phyloP scores from a whole-genome alignment of 1,284 basidiomycete species.

The Apiotrichum sp. region DNA sequence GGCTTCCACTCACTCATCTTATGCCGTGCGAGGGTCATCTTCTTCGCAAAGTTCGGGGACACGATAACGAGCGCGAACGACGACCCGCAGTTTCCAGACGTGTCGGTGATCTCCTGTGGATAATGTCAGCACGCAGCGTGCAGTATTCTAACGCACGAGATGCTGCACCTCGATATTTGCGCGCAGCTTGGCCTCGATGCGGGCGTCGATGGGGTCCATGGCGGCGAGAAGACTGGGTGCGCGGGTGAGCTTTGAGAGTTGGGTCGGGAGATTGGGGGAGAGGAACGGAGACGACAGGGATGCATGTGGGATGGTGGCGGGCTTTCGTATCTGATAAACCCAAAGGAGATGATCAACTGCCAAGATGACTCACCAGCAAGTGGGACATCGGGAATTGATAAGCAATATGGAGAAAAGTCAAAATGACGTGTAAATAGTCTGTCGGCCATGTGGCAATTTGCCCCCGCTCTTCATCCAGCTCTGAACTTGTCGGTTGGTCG shows the following conservation, averaged over 20 bases:
- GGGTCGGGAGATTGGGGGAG: not conserved
- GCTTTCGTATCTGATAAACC: too few relatives aligned
- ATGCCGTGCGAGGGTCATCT: slow-evolving; percentile 44
- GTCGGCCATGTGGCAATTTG: not conserved
- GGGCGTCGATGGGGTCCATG: slow-evolving; percentile 9
- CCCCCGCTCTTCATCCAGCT: not conserved
- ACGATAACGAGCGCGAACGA: slow-evolving; percentile 44
- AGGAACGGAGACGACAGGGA: too few relatives aligned
- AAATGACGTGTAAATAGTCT: not conserved
- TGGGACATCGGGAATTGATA: too few relatives aligned
- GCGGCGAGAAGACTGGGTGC: not conserved
- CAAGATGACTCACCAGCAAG: too few relatives aligned
- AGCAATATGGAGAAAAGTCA: too few relatives aligned
- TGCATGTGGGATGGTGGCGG: not conserved
- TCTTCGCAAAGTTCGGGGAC: slow-evolving; percentile 42
- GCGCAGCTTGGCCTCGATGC: slow-evolving; percentile 19
- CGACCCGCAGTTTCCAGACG: slow-evolving; percentile 46
- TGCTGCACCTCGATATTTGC: slow-evolving; percentile 11
- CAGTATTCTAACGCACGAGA: slow-evolving; percentile 5
- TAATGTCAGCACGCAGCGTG: too few relatives aligned
- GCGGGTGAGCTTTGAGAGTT: too few relatives aligned
- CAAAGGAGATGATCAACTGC: too few relatives aligned
- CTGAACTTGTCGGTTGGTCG: not conserved
- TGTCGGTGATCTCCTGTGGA: slow-evolving; percentile 22
- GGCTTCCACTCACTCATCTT: slow-evolving; percentile 38